Conservation (phyloP, 2,329 filamentous ascomycete species). For the Myriosclerotinia scirpicola region DNA sequence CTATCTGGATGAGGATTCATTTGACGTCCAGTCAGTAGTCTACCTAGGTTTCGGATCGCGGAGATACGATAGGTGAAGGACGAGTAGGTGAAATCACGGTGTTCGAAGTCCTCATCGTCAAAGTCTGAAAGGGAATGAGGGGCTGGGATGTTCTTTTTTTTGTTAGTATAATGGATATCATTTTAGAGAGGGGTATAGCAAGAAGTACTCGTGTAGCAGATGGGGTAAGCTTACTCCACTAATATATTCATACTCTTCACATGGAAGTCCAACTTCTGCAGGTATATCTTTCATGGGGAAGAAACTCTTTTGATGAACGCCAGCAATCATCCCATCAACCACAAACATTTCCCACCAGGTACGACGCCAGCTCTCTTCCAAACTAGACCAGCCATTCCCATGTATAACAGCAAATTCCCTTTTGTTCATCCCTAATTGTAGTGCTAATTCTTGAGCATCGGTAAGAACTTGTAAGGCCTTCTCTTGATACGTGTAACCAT, state of each 20-base stretch:
- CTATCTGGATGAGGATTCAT: constrained; percentile 49
- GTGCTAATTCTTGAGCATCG: constrained; percentile 67
- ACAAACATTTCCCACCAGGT: constrained; percentile 80
- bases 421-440: constrained; percentile 75
- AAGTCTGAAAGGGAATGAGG: constrained; percentile 70
- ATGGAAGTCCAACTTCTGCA: constrained; percentile 72
- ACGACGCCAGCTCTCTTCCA: constrained; percentile 81
- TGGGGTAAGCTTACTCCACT: constrained; percentile 48
- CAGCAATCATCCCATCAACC: constrained; percentile 80
- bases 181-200: background rate
- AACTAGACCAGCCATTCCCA: constrained; percentile 61
- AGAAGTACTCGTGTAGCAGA: background rate
- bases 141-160: constrained; percentile 54
- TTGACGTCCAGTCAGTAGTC: constrained; percentile 64
- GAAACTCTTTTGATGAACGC: constrained; percentile 70
- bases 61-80: constrained; percentile 85
- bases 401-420: constrained; percentile 64
- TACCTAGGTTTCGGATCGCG: constrained; percentile 73
- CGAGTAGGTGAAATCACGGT: constrained; percentile 70
- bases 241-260: constrained; percentile 74
- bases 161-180: constrained; percentile 29
- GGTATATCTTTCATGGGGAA: constrained; percentile 67
- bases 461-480: constrained; percentile 66
- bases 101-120: constrained; percentile 66
- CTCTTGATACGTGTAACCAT: constrained; percentile 71